Evolutionary conservation across 2,329 filamentous ascomycete species (phyloP), one percentile per base, ranked within the genome.

Genomic region (Penicillium sp.): DNA sequence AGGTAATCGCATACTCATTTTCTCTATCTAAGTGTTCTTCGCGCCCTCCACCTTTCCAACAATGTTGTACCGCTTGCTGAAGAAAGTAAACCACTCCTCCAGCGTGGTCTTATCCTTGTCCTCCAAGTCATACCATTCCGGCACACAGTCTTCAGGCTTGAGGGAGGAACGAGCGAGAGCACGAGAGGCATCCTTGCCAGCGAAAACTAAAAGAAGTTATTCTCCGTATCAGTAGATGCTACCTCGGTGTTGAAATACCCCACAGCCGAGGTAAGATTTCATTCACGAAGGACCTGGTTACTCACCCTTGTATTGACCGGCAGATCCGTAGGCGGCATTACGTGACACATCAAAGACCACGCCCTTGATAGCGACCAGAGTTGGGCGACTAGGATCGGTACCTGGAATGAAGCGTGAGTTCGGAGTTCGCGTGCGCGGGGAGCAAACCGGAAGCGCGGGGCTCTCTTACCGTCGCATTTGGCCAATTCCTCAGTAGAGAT

Each of bases 31-130:
- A 45, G 67, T 68, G 60, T 76, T 77, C 43, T 67, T 71, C 19
- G 74, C 74, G 49, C 70, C 74, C 62, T 74, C 64, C 9, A 80
- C 77, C 67, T 78, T 78, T 44, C 78, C 78, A 42, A 80, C 77
- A 53, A 98, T 85, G 69, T 96, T 98, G 79, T 99, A 99, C 57
- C 95, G 84, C 81, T 98, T 99, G 65, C 89, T 91, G 77, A 99
- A 99, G 78, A 96, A 99, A 2, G 90, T 96, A 62, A 89, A 86
- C 95, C 95, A 99, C 75, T 99, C 95, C 53, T 93, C 84, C 60
- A 99, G 79, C 3, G 90, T 88, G 26, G 85, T 86, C 80, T 95
- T 91, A 74, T 97, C 88, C 76, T 95, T 92, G 23, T 96, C 92
- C 14, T 83, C 81, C 51, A 99, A 80, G 69, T 92, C 90, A 57